These are phyloP conservation scores for Trypanosoma melophagium DNA, from an alignment of 208 protist species.

Conservation along the genomic window DNA sequence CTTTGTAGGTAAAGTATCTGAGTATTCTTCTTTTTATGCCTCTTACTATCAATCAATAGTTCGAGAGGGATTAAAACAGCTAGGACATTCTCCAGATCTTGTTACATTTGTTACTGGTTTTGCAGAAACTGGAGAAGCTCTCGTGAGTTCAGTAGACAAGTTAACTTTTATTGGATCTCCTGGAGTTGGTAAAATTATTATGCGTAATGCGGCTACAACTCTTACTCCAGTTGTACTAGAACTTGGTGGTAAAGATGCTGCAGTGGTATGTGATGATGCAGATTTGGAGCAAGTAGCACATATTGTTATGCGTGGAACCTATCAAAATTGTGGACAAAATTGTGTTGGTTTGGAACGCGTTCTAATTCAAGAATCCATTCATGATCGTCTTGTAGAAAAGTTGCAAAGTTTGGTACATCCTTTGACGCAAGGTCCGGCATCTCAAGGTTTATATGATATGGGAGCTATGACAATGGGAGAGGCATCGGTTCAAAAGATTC, in stretches of 20 bases:
- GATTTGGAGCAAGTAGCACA: constrained; percentile 89
- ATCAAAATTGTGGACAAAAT: constrained; percentile 94
- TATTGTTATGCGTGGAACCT: constrained; percentile 88
- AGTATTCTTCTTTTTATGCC: constrained; percentile 93
- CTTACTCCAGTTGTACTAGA: constrained; percentile 94
- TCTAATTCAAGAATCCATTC: constrained; percentile 82
- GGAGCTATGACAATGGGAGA: constrained; percentile 95
- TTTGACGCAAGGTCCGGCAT: constrained; percentile 86
- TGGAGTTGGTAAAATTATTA: constrained; percentile 86
- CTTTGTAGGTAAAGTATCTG: constrained; percentile 94
- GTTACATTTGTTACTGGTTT: constrained; percentile 93
- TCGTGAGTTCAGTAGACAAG: constrained; percentile 91
- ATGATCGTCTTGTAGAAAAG: constrained; percentile 82
- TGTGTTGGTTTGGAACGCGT: constrained; percentile 90
- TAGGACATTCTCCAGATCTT: constrained; percentile 90
- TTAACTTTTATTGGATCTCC: constrained; percentile 92
- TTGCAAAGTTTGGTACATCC: constrained; percentile 50
- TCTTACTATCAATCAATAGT: constrained; percentile 92
- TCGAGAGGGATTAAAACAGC: constrained; percentile 74
- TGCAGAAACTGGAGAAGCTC: constrained; percentile 88
- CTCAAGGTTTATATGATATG: constrained; percentile 71
- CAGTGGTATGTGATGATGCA: constrained; percentile 90
- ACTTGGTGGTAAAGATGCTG: constrained; percentile 95
- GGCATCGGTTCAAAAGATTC: constrained; percentile 85
- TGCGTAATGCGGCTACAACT: constrained; percentile 86